A percentile compares a stretch with the other conserved stretches of the same genome.
phyloP scores from a whole-genome alignment of 75 land plant species.

The Cryptomeria japonica region DNA sequence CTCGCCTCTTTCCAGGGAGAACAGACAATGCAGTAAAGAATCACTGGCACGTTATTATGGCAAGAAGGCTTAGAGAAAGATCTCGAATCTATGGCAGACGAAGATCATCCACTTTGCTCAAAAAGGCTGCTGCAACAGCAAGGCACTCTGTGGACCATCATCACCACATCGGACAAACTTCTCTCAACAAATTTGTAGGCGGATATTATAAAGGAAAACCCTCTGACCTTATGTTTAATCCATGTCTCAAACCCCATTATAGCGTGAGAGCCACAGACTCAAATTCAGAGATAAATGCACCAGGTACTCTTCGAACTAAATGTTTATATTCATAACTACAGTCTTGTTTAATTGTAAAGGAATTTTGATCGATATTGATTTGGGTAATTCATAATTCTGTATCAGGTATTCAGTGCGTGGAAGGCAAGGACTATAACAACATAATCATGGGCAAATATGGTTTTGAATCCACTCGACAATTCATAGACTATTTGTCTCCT shows the following conservation, averaged over 20 bases:
- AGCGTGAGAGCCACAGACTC: neutral
- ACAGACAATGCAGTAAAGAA: conserved; percentile 71
- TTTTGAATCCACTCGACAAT: neutral
- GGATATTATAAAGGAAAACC: neutral
- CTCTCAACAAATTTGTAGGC: neutral
- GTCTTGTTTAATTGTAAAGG: neutral
- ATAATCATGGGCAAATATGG: neutral
- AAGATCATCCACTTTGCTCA: neutral
- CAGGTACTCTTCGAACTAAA: neutral
- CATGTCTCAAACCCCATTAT: neutral
- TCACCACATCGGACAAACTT: neutral
- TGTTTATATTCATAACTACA: neutral
- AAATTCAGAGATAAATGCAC: neutral
- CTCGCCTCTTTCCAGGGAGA: conserved; percentile 57
- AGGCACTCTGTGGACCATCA: neutral
- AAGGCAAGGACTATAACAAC: neutral
- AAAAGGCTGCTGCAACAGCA: neutral
- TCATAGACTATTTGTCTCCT: neutral
- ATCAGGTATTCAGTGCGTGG: neutral
- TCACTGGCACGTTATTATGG: conserved; percentile 77
- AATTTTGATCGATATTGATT: neutral
- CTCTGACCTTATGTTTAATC: neutral
- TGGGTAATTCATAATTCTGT: neutral
- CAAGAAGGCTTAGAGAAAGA: conserved; percentile 46
- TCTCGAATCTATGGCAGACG: conserved; percentile 28